Base-by-base conservation (phyloP, 352 stramenopile genomes). In the Pythium coloratum region DNA sequence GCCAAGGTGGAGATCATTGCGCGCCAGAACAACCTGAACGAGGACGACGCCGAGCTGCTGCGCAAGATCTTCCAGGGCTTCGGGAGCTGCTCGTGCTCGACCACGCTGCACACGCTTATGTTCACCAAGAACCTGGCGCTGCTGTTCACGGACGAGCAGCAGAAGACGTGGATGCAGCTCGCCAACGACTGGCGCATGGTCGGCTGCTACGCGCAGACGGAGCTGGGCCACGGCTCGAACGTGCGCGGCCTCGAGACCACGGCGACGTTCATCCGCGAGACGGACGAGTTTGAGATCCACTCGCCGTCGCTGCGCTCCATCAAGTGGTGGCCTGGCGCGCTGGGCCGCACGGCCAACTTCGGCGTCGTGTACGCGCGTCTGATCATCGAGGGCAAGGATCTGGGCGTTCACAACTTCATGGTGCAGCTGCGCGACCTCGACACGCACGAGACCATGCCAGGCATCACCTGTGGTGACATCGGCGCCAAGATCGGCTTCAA, bases 261-360 rank as follows among this genome's bases (percentile, higher is more conserved):
- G 4, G 97, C 96, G 30, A 98, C 92, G 10, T 99, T 96, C 77
- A 66, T 97, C 33, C 81, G 79, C 18, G 81, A 91, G 38, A 88
- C 73, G 1, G 85, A 98, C 63, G 92, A 97, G 73, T 99, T 96
- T 61, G 82, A 97, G 38, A 97, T 99, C 62, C 76, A 99, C 77
- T 97, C 93, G 32, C 97, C 97, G 0, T 98, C 95, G 10, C 71
- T 99, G 47, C 98, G 91, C 10, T 93, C 87, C 42, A 90, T 85
- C 66, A 99, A 99, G 75, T 99, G 97, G 84, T 99, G 97, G 97
- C 94, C 95, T 9, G 96, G 95, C 32, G 97, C 92, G 2, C 86
- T 96, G 33, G 98, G 94, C 66, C 88, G 97, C 69, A 97, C 96
- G 24, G 96, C 97, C 79, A 94, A 98, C 33, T 98, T 97, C 32